Percentiles rank a stretch among this genome's conserved stretches.
Evolutionary conservation across 2,329 filamentous ascomycete genomes (phyloP).

Genomic region (Aspergillus sp.): DNA sequence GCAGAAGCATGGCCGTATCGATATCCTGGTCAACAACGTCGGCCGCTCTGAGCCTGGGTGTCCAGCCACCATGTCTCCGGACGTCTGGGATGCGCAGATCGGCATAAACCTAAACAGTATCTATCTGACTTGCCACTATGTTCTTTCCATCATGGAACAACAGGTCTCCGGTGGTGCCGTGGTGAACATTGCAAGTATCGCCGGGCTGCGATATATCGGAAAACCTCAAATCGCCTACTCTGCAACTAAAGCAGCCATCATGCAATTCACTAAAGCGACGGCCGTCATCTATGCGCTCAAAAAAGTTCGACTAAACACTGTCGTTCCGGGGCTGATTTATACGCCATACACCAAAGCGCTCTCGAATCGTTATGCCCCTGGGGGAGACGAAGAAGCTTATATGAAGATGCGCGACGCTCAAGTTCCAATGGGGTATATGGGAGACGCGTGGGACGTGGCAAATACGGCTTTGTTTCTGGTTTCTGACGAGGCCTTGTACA

Average conservation of each 20-base stretch:
- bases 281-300: constrained; percentile 39
- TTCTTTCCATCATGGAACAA: constrained; percentile 20
- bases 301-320: constrained; percentile 46
- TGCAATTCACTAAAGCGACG: constrained; percentile 48
- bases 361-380: constrained; percentile 40
- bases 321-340: constrained; percentile 55
- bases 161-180: constrained; percentile 33
- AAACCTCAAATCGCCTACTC: constrained; percentile 54
- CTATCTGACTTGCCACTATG: constrained; percentile 47
- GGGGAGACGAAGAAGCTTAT: constrained; percentile 41
- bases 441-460: constrained; percentile 29
- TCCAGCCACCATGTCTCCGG: constrained; percentile 46
- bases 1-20: constrained; percentile 50
- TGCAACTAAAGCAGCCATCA: constrained; percentile 47
- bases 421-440: constrained; percentile 29
- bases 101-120: constrained; percentile 54
- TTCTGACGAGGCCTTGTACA: constrained; percentile 24
- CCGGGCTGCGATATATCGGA: constrained; percentile 49
- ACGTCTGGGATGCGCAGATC: constrained; percentile 50
- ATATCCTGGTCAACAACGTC: constrained; percentile 59
- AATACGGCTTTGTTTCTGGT: constrained; percentile 28
- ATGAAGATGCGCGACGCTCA: constrained; percentile 17
- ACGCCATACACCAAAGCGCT: constrained; percentile 48
- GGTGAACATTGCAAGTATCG: constrained; percentile 48
- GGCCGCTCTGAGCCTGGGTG: constrained; percentile 52